Evolutionary conservation across 352 stramenopile species (phyloP).

Genomic region (Pythium rishiriense): DNA sequence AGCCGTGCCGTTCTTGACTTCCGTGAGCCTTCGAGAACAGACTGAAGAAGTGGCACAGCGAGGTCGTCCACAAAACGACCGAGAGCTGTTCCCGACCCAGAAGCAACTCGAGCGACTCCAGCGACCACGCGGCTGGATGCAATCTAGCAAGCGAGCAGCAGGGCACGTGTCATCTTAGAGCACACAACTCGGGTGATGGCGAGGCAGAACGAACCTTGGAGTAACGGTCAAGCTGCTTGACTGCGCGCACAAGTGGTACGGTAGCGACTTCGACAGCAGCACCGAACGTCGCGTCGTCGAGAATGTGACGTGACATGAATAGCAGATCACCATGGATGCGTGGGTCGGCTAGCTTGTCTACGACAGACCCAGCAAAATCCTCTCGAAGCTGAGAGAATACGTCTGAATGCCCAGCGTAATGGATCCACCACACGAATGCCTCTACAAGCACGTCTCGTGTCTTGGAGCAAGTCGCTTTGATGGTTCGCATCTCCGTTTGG

Average conservation of each 20-base stretch:
- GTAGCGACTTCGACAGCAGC: conserved; percentile 35
- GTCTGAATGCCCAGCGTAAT: conserved; percentile 38
- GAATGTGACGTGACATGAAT: conserved; percentile 31
- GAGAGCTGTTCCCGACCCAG: conserved; percentile 12
- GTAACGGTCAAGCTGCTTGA: conserved; percentile 69
- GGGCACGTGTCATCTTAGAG: too few species aligned
- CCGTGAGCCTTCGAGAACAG: conserved; percentile 3
- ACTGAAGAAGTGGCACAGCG: conserved; percentile 8
- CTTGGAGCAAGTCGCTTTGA: conserved; percentile 54
- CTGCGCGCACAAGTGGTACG: conserved; percentile 42
- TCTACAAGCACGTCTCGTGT: conserved; percentile 67
- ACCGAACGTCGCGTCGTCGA: conserved; percentile 34
- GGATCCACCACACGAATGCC: conserved; percentile 63
- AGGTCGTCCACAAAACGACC: conserved; percentile 20
- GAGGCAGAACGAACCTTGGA: conserved; percentile 48
- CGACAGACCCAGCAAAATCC: conserved; percentile 58
- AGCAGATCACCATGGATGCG: conserved; percentile 70
- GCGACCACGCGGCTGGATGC: conserved; percentile 50
- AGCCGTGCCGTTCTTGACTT: conserved; percentile 13
- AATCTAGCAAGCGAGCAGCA: conserved; percentile 21
- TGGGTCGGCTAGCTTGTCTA: conserved; percentile 70
- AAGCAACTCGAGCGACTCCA: conserved; percentile 20
- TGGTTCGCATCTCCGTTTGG: conserved; percentile 36
- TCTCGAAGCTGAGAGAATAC: conserved; percentile 32
- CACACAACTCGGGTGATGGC: too few species aligned